phyloP scores from a whole-genome alignment of 306 rosid genomes.

The Adenanthera pavonina region DNA sequence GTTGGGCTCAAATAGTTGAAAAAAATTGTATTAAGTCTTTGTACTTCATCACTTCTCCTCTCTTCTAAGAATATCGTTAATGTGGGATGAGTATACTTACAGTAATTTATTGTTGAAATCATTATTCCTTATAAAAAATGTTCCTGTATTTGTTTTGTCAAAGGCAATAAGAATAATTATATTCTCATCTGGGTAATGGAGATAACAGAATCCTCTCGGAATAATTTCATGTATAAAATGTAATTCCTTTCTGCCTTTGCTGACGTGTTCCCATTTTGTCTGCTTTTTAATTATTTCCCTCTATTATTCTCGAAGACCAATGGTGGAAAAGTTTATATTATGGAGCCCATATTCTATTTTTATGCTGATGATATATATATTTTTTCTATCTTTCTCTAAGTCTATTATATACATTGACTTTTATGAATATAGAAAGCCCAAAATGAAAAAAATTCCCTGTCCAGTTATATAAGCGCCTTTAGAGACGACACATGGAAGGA shows the following conservation, averaged over 20 bases:
- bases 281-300: slow-evolving; percentile 19
- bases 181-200: slow-evolving; percentile 34
- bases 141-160: slow-evolving; percentile 25
- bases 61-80: background rate
- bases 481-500: slow-evolving; percentile 18
- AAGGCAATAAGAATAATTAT: slow-evolving; percentile 46
- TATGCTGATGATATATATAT: background rate
- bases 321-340: background rate
- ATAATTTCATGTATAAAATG: slow-evolving; percentile 39
- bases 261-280: slow-evolving; percentile 56
- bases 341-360: background rate
- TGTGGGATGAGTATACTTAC: background rate
- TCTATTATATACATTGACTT: background rate
- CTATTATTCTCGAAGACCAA: slow-evolving; percentile 24
- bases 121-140: slow-evolving; percentile 14
- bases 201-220: slow-evolving; percentile 42
- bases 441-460: background rate
- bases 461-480: slow-evolving; percentile 28
- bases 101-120: background rate
- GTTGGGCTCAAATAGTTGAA: too few relatives aligned
- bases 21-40: background rate
- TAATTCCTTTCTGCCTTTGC: slow-evolving; percentile 27
- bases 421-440: background rate
- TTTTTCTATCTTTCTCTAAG: background rate
- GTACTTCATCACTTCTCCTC: too few relatives aligned